A percentile compares a stretch with the other conserved stretches of the same genome.
phyloP scores from a whole-genome alignment of 1,284 basidiomycete genomes.

The Testicularia cyperi region DNA sequence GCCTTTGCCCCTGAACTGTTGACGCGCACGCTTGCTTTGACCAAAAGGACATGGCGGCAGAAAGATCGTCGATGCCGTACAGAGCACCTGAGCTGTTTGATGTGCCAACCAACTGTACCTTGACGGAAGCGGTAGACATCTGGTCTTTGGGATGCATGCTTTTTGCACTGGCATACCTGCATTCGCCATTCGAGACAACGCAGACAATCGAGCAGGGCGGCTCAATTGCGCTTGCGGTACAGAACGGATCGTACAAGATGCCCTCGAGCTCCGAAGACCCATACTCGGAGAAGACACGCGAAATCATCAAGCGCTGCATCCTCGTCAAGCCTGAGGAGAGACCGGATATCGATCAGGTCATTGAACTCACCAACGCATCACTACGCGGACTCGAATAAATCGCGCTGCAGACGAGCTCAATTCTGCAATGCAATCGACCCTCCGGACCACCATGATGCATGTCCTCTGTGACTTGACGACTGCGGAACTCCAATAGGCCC shows the following conservation, averaged over 20 bases:
- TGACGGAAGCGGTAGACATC: constrained; percentile 59
- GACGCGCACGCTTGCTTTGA: too few relatives aligned
- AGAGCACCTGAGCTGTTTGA: constrained; percentile 60
- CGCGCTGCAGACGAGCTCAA: too few relatives aligned
- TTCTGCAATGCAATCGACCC: too few relatives aligned
- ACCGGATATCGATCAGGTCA: constrained; percentile 49
- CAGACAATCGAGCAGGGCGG: constrained; percentile 59
- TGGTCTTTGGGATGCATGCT: constrained; percentile 59
- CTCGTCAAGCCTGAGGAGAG: constrained; percentile 47
- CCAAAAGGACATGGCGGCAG: constrained; percentile 47
- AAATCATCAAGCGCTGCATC: constrained; percentile 52
- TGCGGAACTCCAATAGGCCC: too few relatives aligned
- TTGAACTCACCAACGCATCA: constrained; percentile 38
- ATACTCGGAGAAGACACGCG: constrained; percentile 49
- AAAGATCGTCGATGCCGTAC: constrained; percentile 59
- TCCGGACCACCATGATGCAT: too few relatives aligned
- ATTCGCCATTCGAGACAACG: constrained; percentile 60
- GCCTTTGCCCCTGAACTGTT: too few relatives aligned
- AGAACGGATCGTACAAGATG: constrained; percentile 57
- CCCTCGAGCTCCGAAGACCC: constrained; percentile 38
- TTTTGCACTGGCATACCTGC: constrained; percentile 56
- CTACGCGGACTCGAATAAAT: constrained; percentile 26
- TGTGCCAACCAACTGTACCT: constrained; percentile 54
- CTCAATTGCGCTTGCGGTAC: constrained; percentile 57
- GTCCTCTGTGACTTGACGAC: too few relatives aligned